Conservation (phyloP, 1,284 basidiomycete species). For the Stygiomarasmius scandens region DNA sequence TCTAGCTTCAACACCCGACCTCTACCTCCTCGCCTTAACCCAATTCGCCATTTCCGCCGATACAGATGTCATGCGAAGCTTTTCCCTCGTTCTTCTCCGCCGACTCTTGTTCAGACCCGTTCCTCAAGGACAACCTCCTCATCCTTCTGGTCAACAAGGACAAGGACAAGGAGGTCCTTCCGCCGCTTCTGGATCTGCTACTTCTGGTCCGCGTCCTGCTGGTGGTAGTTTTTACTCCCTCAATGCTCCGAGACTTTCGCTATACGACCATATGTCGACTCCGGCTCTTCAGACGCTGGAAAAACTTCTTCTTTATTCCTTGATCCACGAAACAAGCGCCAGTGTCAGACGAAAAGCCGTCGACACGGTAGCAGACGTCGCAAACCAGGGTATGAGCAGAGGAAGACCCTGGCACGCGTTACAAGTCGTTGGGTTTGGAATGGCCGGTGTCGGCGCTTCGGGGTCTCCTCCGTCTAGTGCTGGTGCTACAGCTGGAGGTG, state of each 20-base stretch:
- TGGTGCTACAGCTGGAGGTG: background rate
- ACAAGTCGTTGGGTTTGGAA: conserved; percentile 67
- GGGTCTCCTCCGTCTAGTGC: conserved; percentile 1
- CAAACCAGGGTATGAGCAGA: conserved; percentile 69
- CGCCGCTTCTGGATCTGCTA: conserved; percentile 2
- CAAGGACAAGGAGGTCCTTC: background rate
- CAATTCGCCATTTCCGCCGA: conserved; percentile 75
- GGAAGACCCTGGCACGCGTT: conserved; percentile 79
- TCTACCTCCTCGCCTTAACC: conserved; percentile 72
- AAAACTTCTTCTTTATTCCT: conserved; percentile 66
- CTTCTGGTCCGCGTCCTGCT: conserved; percentile 12
- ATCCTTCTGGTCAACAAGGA: background rate
- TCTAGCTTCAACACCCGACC: conserved; percentile 72
- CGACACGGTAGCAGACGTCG: conserved; percentile 73
- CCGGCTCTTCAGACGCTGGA: conserved; percentile 69
- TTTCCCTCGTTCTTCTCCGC: conserved; percentile 76
- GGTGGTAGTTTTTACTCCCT: conserved; percentile 6
- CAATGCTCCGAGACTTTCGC: conserved; percentile 41
- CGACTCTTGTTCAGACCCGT: conserved; percentile 67
- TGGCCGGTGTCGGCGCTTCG: conserved; percentile 41
- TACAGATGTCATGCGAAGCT: conserved; percentile 81
- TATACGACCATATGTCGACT: conserved; percentile 75
- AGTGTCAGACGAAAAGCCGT: conserved; percentile 69
- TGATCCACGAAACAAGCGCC: conserved; percentile 58
- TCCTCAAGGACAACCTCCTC: conserved; percentile 21